Evolutionary conservation across 345 rosid genomes (phyloP), one percentile per base, ranked within the genome.

Genomic region (Lumnitzera racemosa): DNA sequence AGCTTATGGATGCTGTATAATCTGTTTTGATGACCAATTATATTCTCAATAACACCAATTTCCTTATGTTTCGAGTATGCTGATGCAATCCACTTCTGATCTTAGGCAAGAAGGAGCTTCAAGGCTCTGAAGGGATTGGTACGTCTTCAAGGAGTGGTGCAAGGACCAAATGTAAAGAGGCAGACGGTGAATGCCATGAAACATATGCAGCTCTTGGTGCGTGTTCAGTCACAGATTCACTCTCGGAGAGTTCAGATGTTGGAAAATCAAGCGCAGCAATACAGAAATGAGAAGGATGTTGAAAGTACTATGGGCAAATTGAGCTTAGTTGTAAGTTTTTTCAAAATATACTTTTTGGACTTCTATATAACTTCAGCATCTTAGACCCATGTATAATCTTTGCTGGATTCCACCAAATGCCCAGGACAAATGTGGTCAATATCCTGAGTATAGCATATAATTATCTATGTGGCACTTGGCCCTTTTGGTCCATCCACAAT

Each of bases 221-320:
- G 97, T 20, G 88, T 90, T 57, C 99, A 95, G 66, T 84, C 96
- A 31, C 99, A 95, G 79, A 90, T 95, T 67, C 99, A 86, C 71
- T 86, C 97, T 27, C 84, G 97, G 70, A 83, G 97, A 73, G 81
- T 90, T 65, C 92, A 85, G 71, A 86, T 85, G 96, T 63, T 90
- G 11, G 96, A 90, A 71, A 83, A 80, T 75, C 85, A 86, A 76
- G 92, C 85, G 51, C 80, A 81, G 56, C 84, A 80, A 46, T 64
- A 64, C 61, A 75, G 58, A 66, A 78, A 69, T 49, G 80, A 76
- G 61, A 83, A 80, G 71, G 94, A 80, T 43, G 69, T 15, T 5
- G 84, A 81, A 53, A 75, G 88, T 74, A 65, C 76, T 61, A 73
- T 84, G 41, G 80, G 85, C 63, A 85, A 86, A 79, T 82, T 79